Evolutionary conservation across 1,284 basidiomycete species (phyloP), one percentile per base, ranked within the genome.

Genomic region (Agroathelia rolfsii): DNA sequence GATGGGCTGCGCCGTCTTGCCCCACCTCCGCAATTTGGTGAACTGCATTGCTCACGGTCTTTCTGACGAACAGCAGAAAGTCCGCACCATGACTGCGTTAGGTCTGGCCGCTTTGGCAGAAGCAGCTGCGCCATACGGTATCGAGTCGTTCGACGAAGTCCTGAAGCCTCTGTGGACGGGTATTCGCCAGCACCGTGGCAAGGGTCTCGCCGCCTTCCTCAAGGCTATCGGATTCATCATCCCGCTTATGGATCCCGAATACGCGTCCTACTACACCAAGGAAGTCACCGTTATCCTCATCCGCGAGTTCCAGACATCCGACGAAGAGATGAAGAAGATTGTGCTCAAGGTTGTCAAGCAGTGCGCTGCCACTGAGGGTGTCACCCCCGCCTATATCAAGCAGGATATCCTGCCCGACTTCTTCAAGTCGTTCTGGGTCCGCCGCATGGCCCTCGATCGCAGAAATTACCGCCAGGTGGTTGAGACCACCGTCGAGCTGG

Each of bases 281-380:
- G 92, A 95, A 68, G 89, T 93, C 42, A 94, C 92, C 34, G 87
- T 95, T 39, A 95, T 96, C 53, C 78, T 98, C 39, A 98, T 98
- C 42, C 88, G 95, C 53, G 95, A 98, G 63, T 99, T 98, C 67
- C 93, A 95, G 58, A 96, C 90, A 5, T 95, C 94, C 6, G 95
- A 98, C 55, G 95, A 98, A 59, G 95, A 98, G 66, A 98, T 99
- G 95, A 95, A 97, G 69, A 95, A 97, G 69, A 98, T 98, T 46
- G 94, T 99, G 3, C 64, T 98, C 32, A 97, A 98, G 57, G 95
- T 98, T 35, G 93, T 98, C 51, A 95, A 97, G 61, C 94, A 99
- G 56, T 98, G 95, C 52, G 89, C 95, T 23, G 87, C 88, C 5
- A 98, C 95, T 1, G 95, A 98, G 51, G 93, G 92, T 63, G 93